These are phyloP conservation scores for Verticillium klebahnii DNA, from an alignment of 2,329 filamentous ascomycete genomes.

Conservation along the genomic window DNA sequence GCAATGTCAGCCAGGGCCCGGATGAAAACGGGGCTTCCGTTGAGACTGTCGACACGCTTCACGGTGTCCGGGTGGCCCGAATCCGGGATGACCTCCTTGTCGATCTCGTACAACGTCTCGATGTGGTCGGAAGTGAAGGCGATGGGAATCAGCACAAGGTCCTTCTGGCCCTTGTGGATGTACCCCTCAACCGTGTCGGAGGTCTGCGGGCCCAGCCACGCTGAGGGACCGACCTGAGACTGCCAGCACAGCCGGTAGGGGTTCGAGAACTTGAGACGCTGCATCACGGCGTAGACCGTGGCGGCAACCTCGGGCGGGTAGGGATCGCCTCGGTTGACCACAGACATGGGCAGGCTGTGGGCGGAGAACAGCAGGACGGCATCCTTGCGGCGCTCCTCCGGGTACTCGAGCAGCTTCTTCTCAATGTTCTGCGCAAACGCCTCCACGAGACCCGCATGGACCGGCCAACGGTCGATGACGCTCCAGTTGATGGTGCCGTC, in stretches of 20 bases:
- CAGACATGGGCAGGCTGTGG: slow-evolving; percentile 93
- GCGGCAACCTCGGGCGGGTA: slow-evolving; percentile 95
- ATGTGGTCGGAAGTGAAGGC: slow-evolving; percentile 99
- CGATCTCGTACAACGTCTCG: slow-evolving; percentile 91
- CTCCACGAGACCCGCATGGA: slow-evolving; percentile 84
- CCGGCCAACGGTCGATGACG: slow-evolving; percentile 96
- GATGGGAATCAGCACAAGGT: slow-evolving; percentile 87
- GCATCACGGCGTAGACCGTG: slow-evolving; percentile 96
- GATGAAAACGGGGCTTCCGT: slow-evolving; percentile 88
- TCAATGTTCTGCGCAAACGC: slow-evolving; percentile 93
- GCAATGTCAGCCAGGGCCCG: slow-evolving; percentile 84
- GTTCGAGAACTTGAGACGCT: slow-evolving; percentile 80
- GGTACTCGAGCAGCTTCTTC: slow-evolving; percentile 77
- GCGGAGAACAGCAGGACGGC: slow-evolving; percentile 91
- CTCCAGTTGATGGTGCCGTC: slow-evolving; percentile 85
- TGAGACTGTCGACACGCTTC: slow-evolving; percentile 87
- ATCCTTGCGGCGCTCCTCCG: slow-evolving; percentile 70
- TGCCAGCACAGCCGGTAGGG: slow-evolving; percentile 96
- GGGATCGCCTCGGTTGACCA: slow-evolving; percentile 92
- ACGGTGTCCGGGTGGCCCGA: slow-evolving; percentile 72
- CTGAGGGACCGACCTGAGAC: slow-evolving; percentile 90
- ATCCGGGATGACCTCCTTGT: slow-evolving; percentile 91
- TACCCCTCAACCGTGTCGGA: slow-evolving; percentile 83
- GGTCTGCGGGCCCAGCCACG: slow-evolving; percentile 95
- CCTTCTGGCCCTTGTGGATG: slow-evolving; percentile 84